Percentiles rank a stretch among this genome's conserved stretches.
These are phyloP conservation scores for Moricandia arvensis DNA, from an alignment of 345 rosid species.

Conservation along the genomic window DNA sequence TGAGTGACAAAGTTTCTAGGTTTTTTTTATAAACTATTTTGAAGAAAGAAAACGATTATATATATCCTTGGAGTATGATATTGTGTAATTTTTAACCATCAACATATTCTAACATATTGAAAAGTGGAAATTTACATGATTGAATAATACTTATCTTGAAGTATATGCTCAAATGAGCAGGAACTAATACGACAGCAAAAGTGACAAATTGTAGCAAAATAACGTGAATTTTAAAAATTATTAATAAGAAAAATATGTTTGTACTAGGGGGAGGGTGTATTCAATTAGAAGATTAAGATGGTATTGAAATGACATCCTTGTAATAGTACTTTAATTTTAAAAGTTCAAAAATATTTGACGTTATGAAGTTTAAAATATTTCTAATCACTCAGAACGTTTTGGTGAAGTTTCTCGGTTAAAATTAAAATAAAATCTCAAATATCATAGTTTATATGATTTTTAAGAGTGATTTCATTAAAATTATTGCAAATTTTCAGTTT, in stretches of 20 bases:
- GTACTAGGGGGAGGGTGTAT: neutral
- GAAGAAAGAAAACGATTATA: neutral
- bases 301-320: no score
- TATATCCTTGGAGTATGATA: neutral
- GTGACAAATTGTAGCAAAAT: neutral
- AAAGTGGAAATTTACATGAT: neutral
- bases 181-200: neutral
- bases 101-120: neutral
- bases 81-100: neutral
- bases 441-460: neutral
- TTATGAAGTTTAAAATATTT: no score
- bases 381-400: no score
- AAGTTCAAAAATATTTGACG: no score
- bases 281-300: neutral
- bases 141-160: neutral
- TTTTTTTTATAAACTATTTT: neutral
- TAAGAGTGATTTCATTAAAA: no score
- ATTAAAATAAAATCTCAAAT: no score
- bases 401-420: no score
- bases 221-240: neutral
- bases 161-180: neutral
- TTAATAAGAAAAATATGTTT: neutral
- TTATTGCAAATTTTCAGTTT: no score
- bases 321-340: no score
- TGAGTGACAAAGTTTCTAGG: neutral